Conservation (phyloP, 2,329 filamentous ascomycete species). For the Elsinoe australis region DNA sequence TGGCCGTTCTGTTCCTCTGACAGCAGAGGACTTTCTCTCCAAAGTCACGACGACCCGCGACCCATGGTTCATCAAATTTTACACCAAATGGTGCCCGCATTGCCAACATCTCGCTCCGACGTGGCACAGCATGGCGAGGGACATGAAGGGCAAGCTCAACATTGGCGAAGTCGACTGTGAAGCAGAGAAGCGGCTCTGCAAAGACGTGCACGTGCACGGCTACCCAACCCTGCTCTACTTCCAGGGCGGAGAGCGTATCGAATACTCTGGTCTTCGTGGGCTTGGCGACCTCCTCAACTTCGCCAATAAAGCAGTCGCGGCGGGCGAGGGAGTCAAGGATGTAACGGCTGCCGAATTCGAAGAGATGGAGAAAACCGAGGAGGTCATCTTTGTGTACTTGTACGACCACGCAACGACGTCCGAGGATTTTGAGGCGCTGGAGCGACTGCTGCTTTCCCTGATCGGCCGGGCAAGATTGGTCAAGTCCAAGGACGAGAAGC, state of each 20-base stretch:
- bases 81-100: slow-evolving; percentile 93
- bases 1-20: slow-evolving; percentile 67
- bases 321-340: slow-evolving; percentile 68
- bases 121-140: slow-evolving; percentile 82
- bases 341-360: slow-evolving; percentile 70
- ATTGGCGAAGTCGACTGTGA: slow-evolving; percentile 97
- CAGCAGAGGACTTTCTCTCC: slow-evolving; percentile 76
- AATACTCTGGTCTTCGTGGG: slow-evolving; percentile 86
- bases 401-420: slow-evolving; percentile 91
- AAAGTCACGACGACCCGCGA: slow-evolving; percentile 80
- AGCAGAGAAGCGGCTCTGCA: slow-evolving; percentile 76
- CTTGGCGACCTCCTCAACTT: slow-evolving; percentile 84
- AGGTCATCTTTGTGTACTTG: slow-evolving; percentile 95
- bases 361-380: slow-evolving; percentile 81
- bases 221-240: slow-evolving; percentile 93
- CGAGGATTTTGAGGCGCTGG: slow-evolving; percentile 84
- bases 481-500: slow-evolving; percentile 71
- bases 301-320: slow-evolving; percentile 74
- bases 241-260: slow-evolving; percentile 80
- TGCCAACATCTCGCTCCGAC: slow-evolving; percentile 87
- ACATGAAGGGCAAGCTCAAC: slow-evolving; percentile 84
- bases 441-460: slow-evolving; percentile 76
- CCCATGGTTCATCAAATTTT: slow-evolving; percentile 98
- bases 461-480: slow-evolving; percentile 89
- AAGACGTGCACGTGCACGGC: slow-evolving; percentile 69